Base-by-base conservation (phyloP, 768 basidiomycete species). In the Phylloporus scabripes region DNA sequence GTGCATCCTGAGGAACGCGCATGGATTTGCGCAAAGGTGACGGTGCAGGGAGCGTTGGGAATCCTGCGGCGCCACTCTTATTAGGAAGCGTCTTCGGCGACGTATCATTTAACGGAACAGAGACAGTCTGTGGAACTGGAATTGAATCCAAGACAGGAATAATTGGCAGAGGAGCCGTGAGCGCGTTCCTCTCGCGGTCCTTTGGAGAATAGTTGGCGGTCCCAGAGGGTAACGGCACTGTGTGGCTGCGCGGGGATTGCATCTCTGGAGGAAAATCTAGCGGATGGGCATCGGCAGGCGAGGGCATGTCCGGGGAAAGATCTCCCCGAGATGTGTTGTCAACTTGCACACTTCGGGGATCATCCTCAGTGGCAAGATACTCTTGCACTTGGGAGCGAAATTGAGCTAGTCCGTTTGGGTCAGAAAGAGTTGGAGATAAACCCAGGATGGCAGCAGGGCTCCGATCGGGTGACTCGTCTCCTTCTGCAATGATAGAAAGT, bases 401-500 rank as follows among this genome's bases (percentile, higher is more conserved):
- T 28, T 4, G 46, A 42, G 36, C 17, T 18, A 26, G 40, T 28
- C 20, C 34, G 8, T 36, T 46, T 21, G 17, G 42, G 20, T 36
- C 18, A 34, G 42, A 42, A 43, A 23, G n/a, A 34, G 46, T 6
- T 12, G 48, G 11, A 29, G 53, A 46, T 17, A 43, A 29, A 20
- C 48, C 48, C 26, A 33, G 38, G 14, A 26, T 36, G 29, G 46
- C 42, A 26, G 31, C 33, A 46, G 32, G 43, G 55, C 58, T 65
- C 31, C 63, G 64, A 47, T 86, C 82, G 4, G 64, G 63, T 2
- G 69, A 70, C 57, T 86, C 82, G 42, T 89, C 86, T 45, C 79
- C 85, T 66, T 87, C 86, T 0, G 76, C 80, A 47, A 87, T 87
- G 46, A 84, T 73, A 24, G 85, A 88, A 31, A 89, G 65, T 44